Percentiles rank a stretch among this genome's conserved stretches.
Conservation (phyloP, 1,139 yeast species). For the Candida sp. region DNA sequence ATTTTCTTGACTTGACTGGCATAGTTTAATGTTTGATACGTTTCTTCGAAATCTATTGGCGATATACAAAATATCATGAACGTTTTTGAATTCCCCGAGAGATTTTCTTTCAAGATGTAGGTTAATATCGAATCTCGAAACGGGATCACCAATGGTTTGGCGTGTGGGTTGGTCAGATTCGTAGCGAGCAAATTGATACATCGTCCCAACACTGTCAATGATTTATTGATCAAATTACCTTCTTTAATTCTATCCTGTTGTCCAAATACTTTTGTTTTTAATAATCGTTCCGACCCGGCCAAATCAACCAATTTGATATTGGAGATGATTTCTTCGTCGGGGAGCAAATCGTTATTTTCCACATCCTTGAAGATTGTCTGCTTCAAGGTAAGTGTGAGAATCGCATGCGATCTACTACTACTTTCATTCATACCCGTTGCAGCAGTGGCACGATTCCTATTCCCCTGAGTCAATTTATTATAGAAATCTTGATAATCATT, state of each 20-base stretch:
- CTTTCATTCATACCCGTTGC: constrained; percentile 64
- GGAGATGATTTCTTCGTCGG: constrained; percentile 54
- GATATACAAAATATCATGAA: constrained; percentile 76
- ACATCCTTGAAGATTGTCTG: constrained; percentile 45
- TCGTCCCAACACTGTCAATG: constrained; percentile 72
- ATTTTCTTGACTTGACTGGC: constrained; percentile 75
- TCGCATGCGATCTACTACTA: constrained; percentile 81
- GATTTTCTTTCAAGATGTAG: constrained; percentile 66
- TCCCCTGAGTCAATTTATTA: constrained; percentile 43
- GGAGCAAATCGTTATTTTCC: constrained; percentile 35
- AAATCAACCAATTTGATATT: constrained; percentile 70
- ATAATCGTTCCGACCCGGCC: constrained; percentile 78
- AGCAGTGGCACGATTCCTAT: constrained; percentile 58
- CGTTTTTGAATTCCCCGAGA: constrained; percentile 74
- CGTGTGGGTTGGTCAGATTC: constrained; percentile 12
- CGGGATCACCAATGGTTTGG: constrained; percentile 45
- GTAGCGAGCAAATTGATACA: constrained; percentile 54
- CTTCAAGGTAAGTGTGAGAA: constrained; percentile 57
- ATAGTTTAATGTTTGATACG: constrained; percentile 67
- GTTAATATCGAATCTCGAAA: constrained; percentile 74
- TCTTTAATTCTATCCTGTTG: constrained; percentile 59
- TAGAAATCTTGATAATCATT: constrained; percentile 42
- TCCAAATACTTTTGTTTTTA: constrained; percentile 62
- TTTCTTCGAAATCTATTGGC: constrained; percentile 74
- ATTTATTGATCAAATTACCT: constrained; percentile 72